Evolutionary conservation across 768 basidiomycete genomes (phyloP), one percentile per base, ranked within the genome.

Genomic region (Pleurotus salmoneostramineus): DNA sequence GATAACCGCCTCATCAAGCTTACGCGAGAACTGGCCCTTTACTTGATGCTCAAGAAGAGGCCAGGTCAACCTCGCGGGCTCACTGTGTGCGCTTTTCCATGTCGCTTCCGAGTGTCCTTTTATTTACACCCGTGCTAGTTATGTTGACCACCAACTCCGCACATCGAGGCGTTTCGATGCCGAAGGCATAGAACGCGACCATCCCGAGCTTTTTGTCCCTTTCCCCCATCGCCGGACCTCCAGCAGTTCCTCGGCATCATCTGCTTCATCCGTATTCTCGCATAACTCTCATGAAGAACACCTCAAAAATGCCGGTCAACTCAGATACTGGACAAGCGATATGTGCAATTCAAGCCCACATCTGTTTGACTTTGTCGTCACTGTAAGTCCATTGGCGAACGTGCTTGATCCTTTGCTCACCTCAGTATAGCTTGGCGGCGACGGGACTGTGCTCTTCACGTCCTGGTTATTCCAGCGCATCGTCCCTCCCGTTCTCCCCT

Each of bases 381-480:
- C 97, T 32, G 95, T 97, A 66, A 74, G 92, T 77, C 15, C 21
- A 27, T 27, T 27, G 21, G 21, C 21, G 3, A 12, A 36, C 33
- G 6, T 6, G 27, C 42, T 32, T 11, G 27, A 32, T 42, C 52
- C 69, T 34, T 66, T 64, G 27, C 55, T 35, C 42, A 27, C 31
- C 56, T 54, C 35, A 48, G 37, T 44, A 33, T 66, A 98, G 95
- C 87, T 98, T 60, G 97, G 97, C 48, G 97, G 97, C 7, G 97
- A 99, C 69, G 97, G 97, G 11, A 99, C 97, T 0, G 95, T 98
- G 2, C 83, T 99, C 12, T 99, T 98, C 75, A 97, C 97, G 4
- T 98, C 97, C 3, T 98, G 97, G 97, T 78, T 99, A 34, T 99
- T 99, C 77, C 97, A 99, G 70, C 87, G 88, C 55, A 93, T 99